Conservation (phyloP, 805 yeast species). For the Tetrapisispora fleetii region DNA sequence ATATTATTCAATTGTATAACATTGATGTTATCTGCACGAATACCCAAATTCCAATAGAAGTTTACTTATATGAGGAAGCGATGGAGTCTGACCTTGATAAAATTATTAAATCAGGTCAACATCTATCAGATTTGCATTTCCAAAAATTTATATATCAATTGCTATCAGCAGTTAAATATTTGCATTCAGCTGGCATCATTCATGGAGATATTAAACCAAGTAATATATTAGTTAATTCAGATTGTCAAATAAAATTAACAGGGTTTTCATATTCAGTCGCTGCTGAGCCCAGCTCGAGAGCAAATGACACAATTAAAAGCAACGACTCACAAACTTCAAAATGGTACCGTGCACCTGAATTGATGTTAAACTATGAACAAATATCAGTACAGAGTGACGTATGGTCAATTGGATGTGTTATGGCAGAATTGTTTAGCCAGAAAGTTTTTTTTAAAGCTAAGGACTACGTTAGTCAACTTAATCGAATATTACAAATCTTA, state of each 20-base stretch:
- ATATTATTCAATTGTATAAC: conserved; percentile 89
- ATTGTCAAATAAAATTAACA: conserved; percentile 91
- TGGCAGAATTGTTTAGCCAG: conserved; percentile 88
- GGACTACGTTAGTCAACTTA: conserved; percentile 91
- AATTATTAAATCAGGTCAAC: conserved; percentile 86
- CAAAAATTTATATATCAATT: conserved; percentile 89
- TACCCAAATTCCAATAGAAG: conserved; percentile 69
- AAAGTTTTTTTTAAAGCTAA: conserved; percentile 87
- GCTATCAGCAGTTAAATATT: conserved; percentile 78
- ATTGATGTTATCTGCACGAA: conserved; percentile 65
- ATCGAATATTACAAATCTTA: conserved; percentile 71
- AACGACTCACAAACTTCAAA: conserved; percentile 97
- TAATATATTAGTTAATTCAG: conserved; percentile 84
- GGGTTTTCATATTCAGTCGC: conserved; percentile 82
- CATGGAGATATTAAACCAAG: conserved; percentile 95
- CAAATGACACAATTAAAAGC: conserved; percentile 75
- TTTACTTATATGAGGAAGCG: conserved; percentile 87
- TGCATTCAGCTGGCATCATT: conserved; percentile 84
- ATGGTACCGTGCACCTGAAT: conserved; percentile 98
- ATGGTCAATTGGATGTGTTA: conserved; percentile 96
- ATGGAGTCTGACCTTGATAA: conserved; percentile 99
- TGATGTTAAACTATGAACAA: conserved; percentile 87
- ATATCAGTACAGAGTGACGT: conserved; percentile 94
- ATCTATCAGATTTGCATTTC: conserved; percentile 87
- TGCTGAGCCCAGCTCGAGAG: conserved; percentile 63